Percentiles rank a stretch among this genome's conserved stretches.
Evolutionary conservation across 345 rosid species (phyloP).

Genomic region (Gossypioides kirkii): DNA sequence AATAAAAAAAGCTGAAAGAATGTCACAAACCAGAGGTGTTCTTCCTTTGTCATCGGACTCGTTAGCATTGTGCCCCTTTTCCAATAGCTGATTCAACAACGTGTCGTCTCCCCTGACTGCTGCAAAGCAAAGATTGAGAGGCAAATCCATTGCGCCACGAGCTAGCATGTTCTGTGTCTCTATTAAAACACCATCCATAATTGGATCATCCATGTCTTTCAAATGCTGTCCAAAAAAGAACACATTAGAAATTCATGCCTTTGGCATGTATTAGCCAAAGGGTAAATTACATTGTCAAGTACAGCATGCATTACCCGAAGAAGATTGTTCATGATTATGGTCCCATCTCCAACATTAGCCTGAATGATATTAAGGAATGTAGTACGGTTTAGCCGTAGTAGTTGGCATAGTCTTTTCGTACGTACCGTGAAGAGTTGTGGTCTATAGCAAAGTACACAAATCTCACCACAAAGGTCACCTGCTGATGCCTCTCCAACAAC

Average conservation of each 20-base stretch:
- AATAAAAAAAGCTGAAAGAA: not conserved
- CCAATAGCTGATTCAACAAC: not conserved
- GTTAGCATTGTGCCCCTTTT: not conserved
- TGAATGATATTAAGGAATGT: not conserved
- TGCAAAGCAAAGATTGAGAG: not conserved
- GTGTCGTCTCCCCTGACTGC: not conserved
- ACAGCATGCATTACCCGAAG: not conserved
- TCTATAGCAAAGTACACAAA: not conserved
- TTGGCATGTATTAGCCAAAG: not conserved
- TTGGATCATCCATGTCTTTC: not conserved
- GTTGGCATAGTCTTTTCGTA: not conserved
- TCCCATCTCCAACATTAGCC: conserved; percentile 5
- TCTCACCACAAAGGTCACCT: not conserved
- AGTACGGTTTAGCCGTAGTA: not conserved
- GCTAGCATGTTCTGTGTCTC: not conserved
- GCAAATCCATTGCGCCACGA: not conserved
- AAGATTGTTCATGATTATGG: conserved; percentile 4
- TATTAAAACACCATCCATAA: not conserved
- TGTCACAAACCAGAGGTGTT: not conserved
- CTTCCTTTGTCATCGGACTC: not conserved
- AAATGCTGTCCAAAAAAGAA: not conserved
- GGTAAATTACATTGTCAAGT: not conserved
- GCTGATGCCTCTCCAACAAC: not conserved
- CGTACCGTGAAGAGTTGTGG: not conserved
- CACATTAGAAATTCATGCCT: too few species aligned